Evolutionary conservation across 768 basidiomycete genomes (phyloP).

Genomic region (Boletus vinaceobasis): DNA sequence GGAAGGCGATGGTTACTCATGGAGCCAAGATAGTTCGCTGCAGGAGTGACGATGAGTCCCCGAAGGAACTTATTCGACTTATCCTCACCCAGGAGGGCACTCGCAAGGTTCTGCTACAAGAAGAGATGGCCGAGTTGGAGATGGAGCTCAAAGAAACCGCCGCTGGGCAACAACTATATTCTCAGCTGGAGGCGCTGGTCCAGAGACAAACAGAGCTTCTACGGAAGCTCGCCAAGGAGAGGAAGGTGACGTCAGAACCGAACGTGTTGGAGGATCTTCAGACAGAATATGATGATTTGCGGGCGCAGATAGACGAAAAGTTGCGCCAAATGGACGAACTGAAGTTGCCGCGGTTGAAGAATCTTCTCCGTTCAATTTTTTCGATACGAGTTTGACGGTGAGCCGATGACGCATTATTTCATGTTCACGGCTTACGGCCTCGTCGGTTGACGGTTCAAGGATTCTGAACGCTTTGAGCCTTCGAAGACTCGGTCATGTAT

Average conservation of each 20-base stretch:
- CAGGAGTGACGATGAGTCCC: slow-evolving; percentile 5
- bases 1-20: slow-evolving; percentile 4
- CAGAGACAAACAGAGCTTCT: slow-evolving; percentile 9
- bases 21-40: slow-evolving; percentile 12
- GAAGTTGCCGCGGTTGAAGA: slow-evolving; percentile 3
- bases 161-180: slow-evolving; percentile 1
- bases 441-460: not conserved
- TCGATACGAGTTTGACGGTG: not conserved
- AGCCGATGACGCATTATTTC: not conserved
- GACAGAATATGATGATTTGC: slow-evolving; percentile 4
- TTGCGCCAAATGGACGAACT: slow-evolving; percentile 11
- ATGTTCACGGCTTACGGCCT: not conserved
- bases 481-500: not conserved
- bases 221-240: slow-evolving; percentile 8
- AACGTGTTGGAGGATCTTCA: slow-evolving; percentile 1
- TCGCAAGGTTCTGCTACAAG: not conserved
- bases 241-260: not conserved
- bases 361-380: not conserved
- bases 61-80: slow-evolving; percentile 3
- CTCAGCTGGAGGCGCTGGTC: slow-evolving; percentile 1
- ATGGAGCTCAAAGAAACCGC: slow-evolving; percentile 8
- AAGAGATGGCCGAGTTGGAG: slow-evolving; percentile 5
- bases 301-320: not conserved
- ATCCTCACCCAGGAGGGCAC: not conserved
- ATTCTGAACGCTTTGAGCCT: too few species aligned